A percentile compares a stretch with the other conserved stretches of the same genome.
Conservation (phyloP, 2,329 filamentous ascomycete species). For the Bipolaris bicolor region DNA sequence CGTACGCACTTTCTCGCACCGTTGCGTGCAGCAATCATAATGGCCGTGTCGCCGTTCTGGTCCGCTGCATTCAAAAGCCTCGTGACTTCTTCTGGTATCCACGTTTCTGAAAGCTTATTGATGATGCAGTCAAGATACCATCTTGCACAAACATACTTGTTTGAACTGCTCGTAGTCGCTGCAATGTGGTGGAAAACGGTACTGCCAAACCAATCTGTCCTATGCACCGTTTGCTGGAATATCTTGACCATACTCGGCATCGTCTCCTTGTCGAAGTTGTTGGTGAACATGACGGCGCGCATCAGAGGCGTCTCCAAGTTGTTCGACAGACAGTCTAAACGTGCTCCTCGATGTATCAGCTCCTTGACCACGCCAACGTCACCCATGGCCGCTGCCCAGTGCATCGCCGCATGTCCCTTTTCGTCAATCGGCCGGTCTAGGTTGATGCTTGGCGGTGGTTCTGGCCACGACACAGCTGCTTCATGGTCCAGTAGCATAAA, state of each 20-base stretch:
- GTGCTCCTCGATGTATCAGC: slow-evolving; percentile 79
- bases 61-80: slow-evolving; percentile 82
- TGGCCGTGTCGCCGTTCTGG: slow-evolving; percentile 86
- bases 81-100: slow-evolving; percentile 77
- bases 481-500: slow-evolving; percentile 87
- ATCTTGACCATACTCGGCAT: slow-evolving; percentile 86
- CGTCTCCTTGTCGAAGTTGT: slow-evolving; percentile 91
- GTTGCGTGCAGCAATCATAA: slow-evolving; percentile 85
- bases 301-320: slow-evolving; percentile 86
- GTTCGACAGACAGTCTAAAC: slow-evolving; percentile 69
- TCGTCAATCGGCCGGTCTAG: slow-evolving; percentile 93
- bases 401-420: slow-evolving; percentile 88
- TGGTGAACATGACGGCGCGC: slow-evolving; percentile 93
- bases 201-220: slow-evolving; percentile 78
- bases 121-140: slow-evolving; percentile 94
- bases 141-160: slow-evolving; percentile 84
- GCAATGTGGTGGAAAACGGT: slow-evolving; percentile 96
- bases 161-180: slow-evolving; percentile 81
- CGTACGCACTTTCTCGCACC: slow-evolving; percentile 77
- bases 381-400: slow-evolving; percentile 98
- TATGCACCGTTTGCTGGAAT: slow-evolving; percentile 79
- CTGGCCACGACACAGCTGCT: slow-evolving; percentile 70
- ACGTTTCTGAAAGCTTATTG: slow-evolving; percentile 80
- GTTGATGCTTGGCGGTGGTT: slow-evolving; percentile 84
- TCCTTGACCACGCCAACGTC: slow-evolving; percentile 91